Conservation (phyloP, 2,329 filamentous ascomycete genomes). For the Chalara sp. region DNA sequence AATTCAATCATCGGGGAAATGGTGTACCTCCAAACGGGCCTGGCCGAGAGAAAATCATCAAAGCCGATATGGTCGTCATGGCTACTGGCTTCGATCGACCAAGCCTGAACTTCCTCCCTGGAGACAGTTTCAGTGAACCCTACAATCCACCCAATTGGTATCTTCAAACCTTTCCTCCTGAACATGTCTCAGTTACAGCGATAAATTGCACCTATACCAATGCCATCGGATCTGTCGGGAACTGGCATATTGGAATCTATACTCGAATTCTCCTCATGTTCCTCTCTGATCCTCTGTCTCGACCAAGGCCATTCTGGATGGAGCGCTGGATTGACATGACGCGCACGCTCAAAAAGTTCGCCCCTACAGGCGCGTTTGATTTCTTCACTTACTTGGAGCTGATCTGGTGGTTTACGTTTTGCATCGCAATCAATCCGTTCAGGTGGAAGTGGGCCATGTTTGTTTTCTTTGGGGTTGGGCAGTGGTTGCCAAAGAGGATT, state of each 20-base stretch:
- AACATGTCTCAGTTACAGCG: slow-evolving; percentile 65
- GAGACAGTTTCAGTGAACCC: slow-evolving; percentile 64
- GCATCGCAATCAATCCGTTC: slow-evolving; percentile 74
- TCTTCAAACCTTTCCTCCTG: slow-evolving; percentile 75
- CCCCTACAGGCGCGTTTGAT: slow-evolving; percentile 73
- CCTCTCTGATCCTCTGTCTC: slow-evolving; percentile 68
- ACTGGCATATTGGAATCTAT: slow-evolving; percentile 88
- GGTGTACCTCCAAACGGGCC: slow-evolving; percentile 73
- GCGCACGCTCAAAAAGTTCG: slow-evolving; percentile 57
- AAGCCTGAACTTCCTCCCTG: slow-evolving; percentile 64
- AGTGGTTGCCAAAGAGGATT: slow-evolving; percentile 56
- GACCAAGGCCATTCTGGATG: slow-evolving; percentile 70
- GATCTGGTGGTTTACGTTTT: slow-evolving; percentile 79
- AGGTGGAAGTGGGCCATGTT: slow-evolving; percentile 86
- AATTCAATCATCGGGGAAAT: slow-evolving; percentile 63
- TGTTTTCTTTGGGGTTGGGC: slow-evolving; percentile 70
- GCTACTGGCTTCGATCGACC: slow-evolving; percentile 78
- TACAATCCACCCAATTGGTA: slow-evolving; percentile 85
- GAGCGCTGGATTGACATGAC: slow-evolving; percentile 84
- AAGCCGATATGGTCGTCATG: slow-evolving; percentile 73
- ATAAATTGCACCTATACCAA: slow-evolving; percentile 76
- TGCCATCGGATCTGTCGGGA: slow-evolving; percentile 75
- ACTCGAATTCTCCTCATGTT: slow-evolving; percentile 84
- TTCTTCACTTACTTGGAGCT: slow-evolving; percentile 87
- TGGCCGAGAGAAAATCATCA: slow-evolving; percentile 57